Percentiles rank a stretch among this genome's conserved stretches.
Evolutionary conservation across 2,329 filamentous ascomycete species (phyloP).

Genomic region (Clarireedia hainanense): DNA sequence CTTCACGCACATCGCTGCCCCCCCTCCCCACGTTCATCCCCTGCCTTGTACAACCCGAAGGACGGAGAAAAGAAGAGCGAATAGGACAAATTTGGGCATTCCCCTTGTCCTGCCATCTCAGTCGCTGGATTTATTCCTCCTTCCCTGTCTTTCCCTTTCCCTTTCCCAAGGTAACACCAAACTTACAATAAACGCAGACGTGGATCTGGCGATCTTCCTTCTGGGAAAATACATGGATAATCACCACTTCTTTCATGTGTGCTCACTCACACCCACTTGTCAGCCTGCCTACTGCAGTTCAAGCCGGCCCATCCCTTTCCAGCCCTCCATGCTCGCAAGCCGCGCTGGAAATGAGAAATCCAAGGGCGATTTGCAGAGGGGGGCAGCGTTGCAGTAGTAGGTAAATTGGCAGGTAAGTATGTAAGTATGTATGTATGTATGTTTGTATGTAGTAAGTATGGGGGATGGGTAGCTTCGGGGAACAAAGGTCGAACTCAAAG

Average conservation of each 20-base stretch:
- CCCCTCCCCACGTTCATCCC: slow-evolving; percentile 1
- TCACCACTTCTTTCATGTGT: neutral
- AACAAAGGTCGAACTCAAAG: neutral
- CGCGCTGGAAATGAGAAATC: slow-evolving; percentile 10
- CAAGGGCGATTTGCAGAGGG: neutral
- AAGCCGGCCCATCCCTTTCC: neutral
- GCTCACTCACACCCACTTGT: neutral
- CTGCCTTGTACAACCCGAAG: slow-evolving; percentile 3
- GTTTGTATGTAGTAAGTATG: too few relatives aligned
- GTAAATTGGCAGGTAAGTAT: too few relatives aligned
- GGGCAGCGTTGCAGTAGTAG: too few relatives aligned
- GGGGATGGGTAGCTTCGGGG: neutral
- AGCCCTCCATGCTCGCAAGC: slow-evolving; percentile 6
- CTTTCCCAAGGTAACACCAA: slow-evolving; percentile 1
- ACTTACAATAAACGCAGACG: slow-evolving; percentile 4
- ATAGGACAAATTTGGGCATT: neutral
- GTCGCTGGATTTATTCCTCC: neutral
- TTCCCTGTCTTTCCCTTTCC: neutral
- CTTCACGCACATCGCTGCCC: neutral
- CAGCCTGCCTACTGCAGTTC: neutral
- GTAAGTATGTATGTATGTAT: too few relatives aligned
- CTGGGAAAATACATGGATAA: slow-evolving; percentile 4
- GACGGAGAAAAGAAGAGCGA: neutral
- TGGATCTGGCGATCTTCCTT: slow-evolving; percentile 5
- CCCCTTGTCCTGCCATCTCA: neutral